Base-by-base conservation (phyloP, 192 early-diverging fungal genomes). In the Pilobolus umbonatus region DNA sequence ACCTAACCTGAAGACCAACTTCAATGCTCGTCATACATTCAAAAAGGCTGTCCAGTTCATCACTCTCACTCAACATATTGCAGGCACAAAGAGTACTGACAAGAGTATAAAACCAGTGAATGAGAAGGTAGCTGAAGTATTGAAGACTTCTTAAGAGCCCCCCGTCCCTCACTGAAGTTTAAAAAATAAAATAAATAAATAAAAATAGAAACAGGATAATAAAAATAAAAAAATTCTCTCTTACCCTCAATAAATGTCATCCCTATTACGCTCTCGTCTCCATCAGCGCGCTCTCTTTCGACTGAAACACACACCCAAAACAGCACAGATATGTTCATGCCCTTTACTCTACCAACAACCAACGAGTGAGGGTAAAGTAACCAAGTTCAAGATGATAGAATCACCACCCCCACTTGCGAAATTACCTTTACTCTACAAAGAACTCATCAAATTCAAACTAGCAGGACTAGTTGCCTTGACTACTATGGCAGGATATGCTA, bases 401-500 rank as follows among this genome's bases (percentile, higher is more conserved):
- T 57, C 25, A 68, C 63, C 34, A 44, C 61, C 62, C 14, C 60
- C 56, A n/a, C n/a, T 55, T 21, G 15, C 24, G 42, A 60, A 62
- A 35, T 29, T 73, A 30, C 60, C 73, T 4, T 60, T 60, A 30
- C 39, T 80, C 8, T 94, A 94, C 68, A 62, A 71, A 35, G 91
- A 91, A 42, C 84, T 98, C 5, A 70, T 84, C 40, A 98, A 98
- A 67, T 84, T 85, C 4, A 91, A 90, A 60, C 80, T 98, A 9
- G 89, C 89, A 11, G 87, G 84, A 0, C 80, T 96, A 35, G 96
- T 98, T 1, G 88, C 93, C 4, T 75, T 98, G 57, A 95, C 94
- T 0, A 86, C 93, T 5, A 96, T 96, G 94, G 82, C 86, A 17
- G 96, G 96, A 2, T 96, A 92, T 65, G 96, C 96, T 22, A 77